Percentiles rank a stretch among this genome's conserved stretches.
Conservation (phyloP, 495 filamentous ascomycete genomes). For the Pseudevernia furfuracea region DNA sequence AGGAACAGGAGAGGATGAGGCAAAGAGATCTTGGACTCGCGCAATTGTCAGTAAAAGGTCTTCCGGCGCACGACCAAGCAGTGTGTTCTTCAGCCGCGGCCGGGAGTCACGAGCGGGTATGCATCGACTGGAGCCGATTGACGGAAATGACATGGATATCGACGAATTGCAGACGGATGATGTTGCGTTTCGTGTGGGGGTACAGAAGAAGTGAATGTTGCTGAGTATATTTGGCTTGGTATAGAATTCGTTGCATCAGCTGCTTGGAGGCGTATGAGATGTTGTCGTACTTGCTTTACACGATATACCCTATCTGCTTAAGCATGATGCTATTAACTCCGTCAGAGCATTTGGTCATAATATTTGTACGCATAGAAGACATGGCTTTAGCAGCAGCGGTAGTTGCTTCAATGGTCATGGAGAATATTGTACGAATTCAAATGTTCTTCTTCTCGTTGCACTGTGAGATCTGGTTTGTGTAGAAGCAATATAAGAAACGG, state of each 20-base stretch:
- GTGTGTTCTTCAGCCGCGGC: constrained; percentile 11
- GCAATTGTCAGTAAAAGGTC: constrained; percentile 15
- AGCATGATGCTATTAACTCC: neutral
- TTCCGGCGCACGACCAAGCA: constrained; percentile 14
- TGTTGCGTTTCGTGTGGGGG: constrained; percentile 20
- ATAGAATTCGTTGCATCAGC: neutral
- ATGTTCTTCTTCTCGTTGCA: neutral
- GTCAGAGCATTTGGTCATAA: neutral
- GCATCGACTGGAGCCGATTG: constrained; percentile 9
- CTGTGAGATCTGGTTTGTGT: neutral
- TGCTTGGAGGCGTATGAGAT: neutral
- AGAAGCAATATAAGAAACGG: neutral
- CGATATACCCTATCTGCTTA: constrained; percentile 4
- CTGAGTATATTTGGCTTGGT: neutral
- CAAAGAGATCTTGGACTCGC: constrained; percentile 20
- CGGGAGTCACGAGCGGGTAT: constrained; percentile 12
- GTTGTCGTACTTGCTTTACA: neutral
- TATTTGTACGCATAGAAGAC: neutral
- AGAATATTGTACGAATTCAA: neutral
- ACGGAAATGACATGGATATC: constrained; percentile 26
- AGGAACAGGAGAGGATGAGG: constrained; percentile 1
- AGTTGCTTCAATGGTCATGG: neutral
- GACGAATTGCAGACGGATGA: constrained; percentile 30
- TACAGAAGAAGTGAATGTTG: neutral
- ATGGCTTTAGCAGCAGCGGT: neutral